These are phyloP conservation scores for Fraxinus americana DNA, from an alignment of 257 asterid genomes.

Conservation along the genomic window DNA sequence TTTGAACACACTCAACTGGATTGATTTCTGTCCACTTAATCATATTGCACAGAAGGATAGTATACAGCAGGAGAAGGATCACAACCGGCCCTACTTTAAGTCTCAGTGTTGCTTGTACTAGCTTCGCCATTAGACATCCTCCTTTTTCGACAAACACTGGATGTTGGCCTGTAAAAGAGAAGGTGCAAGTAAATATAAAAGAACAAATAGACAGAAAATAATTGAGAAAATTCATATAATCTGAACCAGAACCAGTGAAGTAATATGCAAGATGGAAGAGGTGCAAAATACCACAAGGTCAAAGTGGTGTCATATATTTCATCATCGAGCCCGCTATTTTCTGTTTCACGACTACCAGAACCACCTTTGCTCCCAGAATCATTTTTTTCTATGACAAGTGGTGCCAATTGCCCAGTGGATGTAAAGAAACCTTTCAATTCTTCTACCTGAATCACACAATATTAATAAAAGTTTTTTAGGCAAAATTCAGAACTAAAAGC, in stretches of 20 bases:
- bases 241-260: not conserved
- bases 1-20: not conserved
- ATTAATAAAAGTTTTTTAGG: not conserved
- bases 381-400: not conserved
- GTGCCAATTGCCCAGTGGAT: not conserved
- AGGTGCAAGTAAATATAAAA: not conserved
- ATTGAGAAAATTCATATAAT: not conserved
- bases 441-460: not conserved
- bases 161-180: not conserved
- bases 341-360: slow-evolving; percentile 21
- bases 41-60: not conserved
- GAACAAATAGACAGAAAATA: not conserved
- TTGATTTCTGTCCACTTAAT: not conserved
- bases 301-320: not conserved
- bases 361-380: not conserved
- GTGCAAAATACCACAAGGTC: not conserved
- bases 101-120: not conserved
- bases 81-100: not conserved
- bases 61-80: not conserved
- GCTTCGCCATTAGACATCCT: not conserved
- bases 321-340: not conserved
- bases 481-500: not conserved
- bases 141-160: not conserved
- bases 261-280: not conserved
- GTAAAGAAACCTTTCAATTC: not conserved